A percentile compares a stretch with the other conserved stretches of the same genome.
phyloP scores from a whole-genome alignment of 2,329 filamentous ascomycete species.

The Fusarium siculi region DNA sequence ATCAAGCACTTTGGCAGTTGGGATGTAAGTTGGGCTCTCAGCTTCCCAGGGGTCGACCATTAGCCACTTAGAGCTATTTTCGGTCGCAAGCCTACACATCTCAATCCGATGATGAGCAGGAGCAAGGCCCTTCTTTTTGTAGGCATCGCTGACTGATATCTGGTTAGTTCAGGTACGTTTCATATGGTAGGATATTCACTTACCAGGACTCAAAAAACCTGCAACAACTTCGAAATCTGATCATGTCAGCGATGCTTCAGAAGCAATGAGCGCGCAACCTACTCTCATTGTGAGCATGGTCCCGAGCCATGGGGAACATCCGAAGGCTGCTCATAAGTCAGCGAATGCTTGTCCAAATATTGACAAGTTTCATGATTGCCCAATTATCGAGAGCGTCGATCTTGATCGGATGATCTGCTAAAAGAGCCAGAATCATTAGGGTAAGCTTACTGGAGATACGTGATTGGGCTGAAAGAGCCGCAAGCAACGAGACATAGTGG shows the following conservation, averaged over 20 bases:
- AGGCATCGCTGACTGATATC: conserved; percentile 47
- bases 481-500: conserved; percentile 75
- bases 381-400: background rate
- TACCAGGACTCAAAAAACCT: conserved; percentile 62
- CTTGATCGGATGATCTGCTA: background rate
- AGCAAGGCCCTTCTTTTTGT: conserved; percentile 53
- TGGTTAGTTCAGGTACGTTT: background rate
- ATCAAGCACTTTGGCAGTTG: conserved; percentile 88
- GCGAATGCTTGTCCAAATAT: background rate
- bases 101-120: conserved; percentile 56
- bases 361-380: background rate
- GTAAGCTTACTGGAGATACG: conserved; percentile 26
- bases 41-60: conserved; percentile 93
- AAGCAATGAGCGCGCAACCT: conserved; percentile 11
- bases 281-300: conserved; percentile 71
- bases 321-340: conserved; percentile 15
- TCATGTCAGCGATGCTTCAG: conserved; percentile 6
- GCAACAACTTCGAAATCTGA: conserved; percentile 81
- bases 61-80: conserved; percentile 76
- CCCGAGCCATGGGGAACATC: conserved; percentile 86
- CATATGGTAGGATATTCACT: conserved; percentile 19
- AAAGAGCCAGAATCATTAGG: background rate
- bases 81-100: conserved; percentile 87
- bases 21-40: conserved; percentile 81
- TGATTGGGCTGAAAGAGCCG: conserved; percentile 61